phyloP scores from a whole-genome alignment of 2,329 filamentous ascomycete species.

The Penicillium sp. region DNA sequence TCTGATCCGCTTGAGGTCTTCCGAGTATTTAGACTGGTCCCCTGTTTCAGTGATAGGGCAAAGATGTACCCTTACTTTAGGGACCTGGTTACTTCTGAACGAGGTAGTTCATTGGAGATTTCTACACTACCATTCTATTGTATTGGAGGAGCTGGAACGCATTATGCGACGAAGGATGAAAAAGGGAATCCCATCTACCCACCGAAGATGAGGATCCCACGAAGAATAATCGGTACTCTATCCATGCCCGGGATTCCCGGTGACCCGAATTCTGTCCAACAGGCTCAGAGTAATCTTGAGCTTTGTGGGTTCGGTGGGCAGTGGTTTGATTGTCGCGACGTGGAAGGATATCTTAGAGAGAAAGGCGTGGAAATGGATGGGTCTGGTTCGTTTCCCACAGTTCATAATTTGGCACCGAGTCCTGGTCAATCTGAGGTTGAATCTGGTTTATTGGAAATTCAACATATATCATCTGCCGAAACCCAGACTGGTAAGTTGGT shows the following conservation, averaged over 20 bases:
- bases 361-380: not conserved
- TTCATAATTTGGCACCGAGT: not conserved
- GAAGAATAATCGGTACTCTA: conserved; percentile 15
- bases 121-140: conserved; percentile 63
- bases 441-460: not conserved
- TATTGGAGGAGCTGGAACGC: conserved; percentile 67
- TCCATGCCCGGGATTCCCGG: not conserved
- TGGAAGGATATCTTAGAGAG: conserved; percentile 19
- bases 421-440: not conserved
- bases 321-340: conserved; percentile 25
- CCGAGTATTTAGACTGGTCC: conserved; percentile 68
- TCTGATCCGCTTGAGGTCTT: conserved; percentile 51
- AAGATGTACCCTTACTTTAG: conserved; percentile 42
- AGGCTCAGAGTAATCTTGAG: conserved; percentile 7
- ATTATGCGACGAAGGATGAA: conserved; percentile 51
- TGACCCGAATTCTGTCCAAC: not conserved
- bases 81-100: conserved; percentile 37
- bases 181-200: conserved; percentile 35
- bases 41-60: conserved; percentile 53
- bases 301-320: conserved; percentile 17
- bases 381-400: not conserved
- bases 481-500: not conserved
- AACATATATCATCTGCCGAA: not conserved
- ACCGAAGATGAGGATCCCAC: conserved; percentile 24
- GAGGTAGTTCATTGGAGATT: conserved; percentile 54